Conservation (phyloP, 805 yeast species). For the Saturnispora quitensis region DNA sequence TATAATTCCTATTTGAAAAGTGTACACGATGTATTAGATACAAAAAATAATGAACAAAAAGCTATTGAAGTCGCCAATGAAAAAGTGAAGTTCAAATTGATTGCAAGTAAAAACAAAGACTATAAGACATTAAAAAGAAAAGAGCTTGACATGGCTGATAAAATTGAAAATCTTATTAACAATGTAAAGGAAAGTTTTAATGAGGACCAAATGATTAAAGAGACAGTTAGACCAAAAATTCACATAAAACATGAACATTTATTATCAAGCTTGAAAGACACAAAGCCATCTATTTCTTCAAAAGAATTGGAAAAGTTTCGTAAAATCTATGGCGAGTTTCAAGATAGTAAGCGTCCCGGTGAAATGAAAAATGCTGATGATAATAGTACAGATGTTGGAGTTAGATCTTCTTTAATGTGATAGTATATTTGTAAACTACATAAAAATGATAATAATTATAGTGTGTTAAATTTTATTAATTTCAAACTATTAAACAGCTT, state of each 20-base stretch:
- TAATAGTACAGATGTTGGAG: constrained; percentile 66
- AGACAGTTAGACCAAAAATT: constrained; percentile 27
- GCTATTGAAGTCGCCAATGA: constrained; percentile 1
- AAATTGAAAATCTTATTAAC: constrained; percentile 12
- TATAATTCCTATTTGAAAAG: constrained; percentile 89
- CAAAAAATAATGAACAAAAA: constrained; percentile 28
- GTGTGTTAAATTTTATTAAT: neutral
- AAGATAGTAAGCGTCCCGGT: constrained; percentile 59
- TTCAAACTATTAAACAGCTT: constrained; percentile 9
- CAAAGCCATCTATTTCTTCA: constrained; percentile 82
- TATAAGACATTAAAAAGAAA: constrained; percentile 14
- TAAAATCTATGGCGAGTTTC: constrained; percentile 61
- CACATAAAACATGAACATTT: constrained; percentile 47
- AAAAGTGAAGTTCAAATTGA: constrained; percentile 18
- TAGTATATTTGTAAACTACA: neutral
- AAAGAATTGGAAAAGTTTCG: constrained; percentile 58
- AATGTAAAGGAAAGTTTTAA: constrained; percentile 21
- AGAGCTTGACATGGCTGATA: constrained; percentile 16
- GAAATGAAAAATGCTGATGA: constrained; percentile 82
- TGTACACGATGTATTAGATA: constrained; percentile 57
- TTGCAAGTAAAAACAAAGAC: neutral
- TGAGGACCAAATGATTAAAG: constrained; percentile 35
- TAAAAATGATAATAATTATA: neutral
- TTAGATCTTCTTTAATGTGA: constrained; percentile 71
- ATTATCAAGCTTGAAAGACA: constrained; percentile 53